phyloP scores from a whole-genome alignment of 192 early-diverging fungal species.

The Helicostylum pulchrum region DNA sequence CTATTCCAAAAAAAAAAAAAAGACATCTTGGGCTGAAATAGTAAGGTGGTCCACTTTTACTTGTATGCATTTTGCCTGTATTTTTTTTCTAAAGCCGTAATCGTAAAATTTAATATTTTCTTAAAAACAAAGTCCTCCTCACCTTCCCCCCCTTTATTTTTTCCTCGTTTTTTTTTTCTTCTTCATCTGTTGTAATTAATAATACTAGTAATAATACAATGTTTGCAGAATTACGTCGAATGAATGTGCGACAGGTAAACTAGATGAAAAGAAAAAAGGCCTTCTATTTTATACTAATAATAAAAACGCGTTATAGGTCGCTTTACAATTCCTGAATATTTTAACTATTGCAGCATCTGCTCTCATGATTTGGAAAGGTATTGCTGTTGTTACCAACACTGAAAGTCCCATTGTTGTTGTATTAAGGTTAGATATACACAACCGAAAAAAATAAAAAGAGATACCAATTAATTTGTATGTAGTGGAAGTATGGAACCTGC shows the following conservation, averaged over 20 bases:
- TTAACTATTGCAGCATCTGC: slow-evolving; percentile 87
- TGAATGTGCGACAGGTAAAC: slow-evolving; percentile 33
- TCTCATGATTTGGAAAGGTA: slow-evolving; percentile 95
- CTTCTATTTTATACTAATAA: neutral
- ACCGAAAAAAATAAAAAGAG: neutral
- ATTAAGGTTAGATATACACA: slow-evolving; percentile 58
- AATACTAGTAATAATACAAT: slow-evolving; percentile 1
- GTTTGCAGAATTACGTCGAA: slow-evolving; percentile 34
- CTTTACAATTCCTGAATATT: slow-evolving; percentile 80
- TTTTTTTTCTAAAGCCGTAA: too few species aligned
- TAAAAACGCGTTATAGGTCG: slow-evolving; percentile 28
- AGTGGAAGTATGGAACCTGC: slow-evolving; percentile 98
- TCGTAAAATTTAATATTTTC: too few species aligned
- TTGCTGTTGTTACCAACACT: slow-evolving; percentile 80
- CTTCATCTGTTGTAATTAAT: too few species aligned
- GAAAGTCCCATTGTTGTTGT: slow-evolving; percentile 98
- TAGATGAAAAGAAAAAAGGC: neutral
- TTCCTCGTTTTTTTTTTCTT: too few species aligned
- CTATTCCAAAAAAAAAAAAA: too few species aligned
- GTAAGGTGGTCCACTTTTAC: too few species aligned
- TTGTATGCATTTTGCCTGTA: too few species aligned
- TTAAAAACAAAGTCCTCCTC: too few species aligned
- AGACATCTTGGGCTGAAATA: too few species aligned
- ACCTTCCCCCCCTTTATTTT: too few species aligned
- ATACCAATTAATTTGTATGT: neutral